These are phyloP conservation scores for Monascus ruber DNA, from an alignment of 2,329 filamentous ascomycete species.

Conservation along the genomic window DNA sequence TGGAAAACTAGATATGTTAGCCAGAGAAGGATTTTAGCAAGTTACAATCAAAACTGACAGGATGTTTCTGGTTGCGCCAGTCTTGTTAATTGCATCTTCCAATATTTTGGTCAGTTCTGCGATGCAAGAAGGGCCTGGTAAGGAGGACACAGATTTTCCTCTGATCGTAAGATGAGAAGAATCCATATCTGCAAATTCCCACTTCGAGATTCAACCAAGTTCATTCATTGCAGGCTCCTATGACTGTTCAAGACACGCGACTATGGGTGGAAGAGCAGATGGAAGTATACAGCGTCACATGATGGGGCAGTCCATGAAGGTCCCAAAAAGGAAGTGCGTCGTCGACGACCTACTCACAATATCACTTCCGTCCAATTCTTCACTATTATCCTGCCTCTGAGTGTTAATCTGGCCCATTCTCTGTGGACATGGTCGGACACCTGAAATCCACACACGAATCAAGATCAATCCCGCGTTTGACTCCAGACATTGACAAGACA, in stretches of 20 bases:
- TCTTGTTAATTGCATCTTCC: not conserved
- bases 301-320: not conserved
- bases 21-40: not conserved
- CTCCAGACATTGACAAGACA: too few relatives aligned
- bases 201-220: not conserved
- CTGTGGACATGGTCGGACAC: too few relatives aligned
- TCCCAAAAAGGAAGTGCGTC: not conserved
- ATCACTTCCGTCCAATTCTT: too few relatives aligned
- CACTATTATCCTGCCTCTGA: too few relatives aligned
- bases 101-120: not conserved
- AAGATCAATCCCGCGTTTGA: too few relatives aligned
- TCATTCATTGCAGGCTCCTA: too few relatives aligned
- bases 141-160: not conserved
- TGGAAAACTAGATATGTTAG: not conserved
- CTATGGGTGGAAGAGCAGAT: too few relatives aligned
- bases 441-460: too few relatives aligned
- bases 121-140: not conserved
- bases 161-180: not conserved
- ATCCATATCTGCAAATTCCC: not conserved
- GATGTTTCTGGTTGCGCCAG: not conserved
- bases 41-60: not conserved
- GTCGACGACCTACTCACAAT: too few relatives aligned
- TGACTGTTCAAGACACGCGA: too few relatives aligned
- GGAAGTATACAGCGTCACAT: not conserved
- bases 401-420: too few relatives aligned